phyloP scores from a whole-genome alignment of 805 yeast species.

The Metschnikowia similis region DNA sequence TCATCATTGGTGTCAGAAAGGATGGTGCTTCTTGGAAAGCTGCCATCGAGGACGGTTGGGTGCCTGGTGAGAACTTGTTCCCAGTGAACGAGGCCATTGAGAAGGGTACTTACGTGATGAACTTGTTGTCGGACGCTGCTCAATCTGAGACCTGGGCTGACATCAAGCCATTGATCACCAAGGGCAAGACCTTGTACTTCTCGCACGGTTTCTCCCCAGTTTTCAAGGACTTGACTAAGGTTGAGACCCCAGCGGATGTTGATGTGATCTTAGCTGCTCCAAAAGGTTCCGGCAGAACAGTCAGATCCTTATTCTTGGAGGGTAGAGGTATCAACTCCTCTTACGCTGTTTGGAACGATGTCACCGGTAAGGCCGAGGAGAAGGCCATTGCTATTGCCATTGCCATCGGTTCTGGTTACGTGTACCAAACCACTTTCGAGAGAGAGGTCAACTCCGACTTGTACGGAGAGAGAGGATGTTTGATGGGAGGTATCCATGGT shows the following conservation, averaged over 20 bases:
- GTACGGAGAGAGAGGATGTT: constrained; percentile 99
- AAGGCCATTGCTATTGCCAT: constrained; percentile 97
- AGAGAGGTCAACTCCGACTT: constrained; percentile 98
- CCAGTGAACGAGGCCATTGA: constrained; percentile 89
- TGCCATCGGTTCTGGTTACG: constrained; percentile 99
- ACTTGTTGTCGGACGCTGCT: constrained; percentile 98
- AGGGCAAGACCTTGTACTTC: constrained; percentile 97
- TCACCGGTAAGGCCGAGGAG: constrained; percentile 98
- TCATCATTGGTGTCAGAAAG: constrained; percentile 97
- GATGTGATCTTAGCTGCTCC: constrained; percentile 99
- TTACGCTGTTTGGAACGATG: constrained; percentile 99
- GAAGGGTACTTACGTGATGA: constrained; percentile 94
- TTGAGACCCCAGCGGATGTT: constrained; percentile 89
- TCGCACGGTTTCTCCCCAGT: constrained; percentile 99
- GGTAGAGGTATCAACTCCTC: constrained; percentile 99
- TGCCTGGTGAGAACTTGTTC: constrained; percentile 97
- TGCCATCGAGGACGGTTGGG: constrained; percentile 99
- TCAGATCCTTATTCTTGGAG: constrained; percentile 98
- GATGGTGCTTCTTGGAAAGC: constrained; percentile 99
- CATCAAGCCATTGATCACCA: constrained; percentile 86
- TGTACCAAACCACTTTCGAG: constrained; percentile 98
- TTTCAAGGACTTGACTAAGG: constrained; percentile 95
- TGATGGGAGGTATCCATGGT: constrained; percentile 99
- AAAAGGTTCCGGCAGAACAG: constrained; percentile 99
- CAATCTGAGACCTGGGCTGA: constrained; percentile 96